A percentile compares a stretch with the other conserved stretches of the same genome.
Evolutionary conservation across 176 grass and related monocot genomes (phyloP).

Genomic region (Panicum miliaceum): DNA sequence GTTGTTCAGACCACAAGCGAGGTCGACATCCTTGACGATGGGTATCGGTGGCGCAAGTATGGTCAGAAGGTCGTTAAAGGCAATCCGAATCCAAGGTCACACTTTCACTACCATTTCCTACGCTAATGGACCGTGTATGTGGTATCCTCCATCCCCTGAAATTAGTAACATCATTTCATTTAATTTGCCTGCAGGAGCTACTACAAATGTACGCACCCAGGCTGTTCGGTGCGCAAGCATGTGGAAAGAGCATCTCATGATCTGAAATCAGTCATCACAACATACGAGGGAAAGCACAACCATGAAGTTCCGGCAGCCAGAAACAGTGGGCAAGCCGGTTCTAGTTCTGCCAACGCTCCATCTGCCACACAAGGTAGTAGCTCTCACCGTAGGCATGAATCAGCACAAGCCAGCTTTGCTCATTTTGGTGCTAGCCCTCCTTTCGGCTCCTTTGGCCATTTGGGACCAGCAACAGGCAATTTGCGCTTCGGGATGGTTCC

Average conservation of each 20-base stretch:
- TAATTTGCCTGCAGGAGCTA: slow-evolving; percentile 78
- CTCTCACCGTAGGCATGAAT: slow-evolving; percentile 50
- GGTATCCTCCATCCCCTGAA: not conserved
- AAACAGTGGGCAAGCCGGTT: slow-evolving; percentile 63
- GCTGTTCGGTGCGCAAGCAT: slow-evolving; percentile 92
- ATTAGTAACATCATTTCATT: slow-evolving; percentile 15
- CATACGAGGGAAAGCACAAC: slow-evolving; percentile 95
- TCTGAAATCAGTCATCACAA: slow-evolving; percentile 97
- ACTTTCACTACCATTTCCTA: not conserved
- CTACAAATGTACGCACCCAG: slow-evolving; percentile 91
- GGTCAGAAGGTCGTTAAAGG: slow-evolving; percentile 99
- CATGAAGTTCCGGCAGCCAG: slow-evolving; percentile 95
- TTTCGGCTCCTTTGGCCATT: slow-evolving; percentile 60
- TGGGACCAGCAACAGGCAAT: slow-evolving; percentile 45
- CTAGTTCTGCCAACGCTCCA: slow-evolving; percentile 21
- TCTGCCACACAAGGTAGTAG: slow-evolving; percentile 38
- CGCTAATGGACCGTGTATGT: not conserved
- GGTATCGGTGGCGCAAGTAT: slow-evolving; percentile 99
- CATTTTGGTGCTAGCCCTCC: slow-evolving; percentile 50
- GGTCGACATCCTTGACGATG: slow-evolving; percentile 96
- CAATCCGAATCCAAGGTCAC: slow-evolving; percentile 97
- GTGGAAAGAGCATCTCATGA: slow-evolving; percentile 97
- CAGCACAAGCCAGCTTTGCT: slow-evolving; percentile 35
- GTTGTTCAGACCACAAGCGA: slow-evolving; percentile 99
- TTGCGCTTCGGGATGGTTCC: slow-evolving; percentile 67